Evolutionary conservation across 176 grass and related monocot genomes (phyloP).

Genomic region (Raddia guianensis): DNA sequence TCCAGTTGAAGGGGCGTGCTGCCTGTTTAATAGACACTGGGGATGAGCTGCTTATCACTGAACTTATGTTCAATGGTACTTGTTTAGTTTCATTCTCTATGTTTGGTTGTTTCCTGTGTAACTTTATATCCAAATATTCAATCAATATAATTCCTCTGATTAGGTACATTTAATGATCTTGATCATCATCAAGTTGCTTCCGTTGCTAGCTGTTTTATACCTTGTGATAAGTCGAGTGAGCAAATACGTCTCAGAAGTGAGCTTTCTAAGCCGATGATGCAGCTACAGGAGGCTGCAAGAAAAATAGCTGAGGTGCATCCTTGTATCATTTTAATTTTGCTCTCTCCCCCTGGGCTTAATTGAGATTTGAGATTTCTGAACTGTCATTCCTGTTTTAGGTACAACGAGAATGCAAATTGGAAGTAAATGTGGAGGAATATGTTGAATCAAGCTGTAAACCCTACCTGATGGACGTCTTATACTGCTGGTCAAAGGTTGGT

Average conservation of each 20-base stretch:
- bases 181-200: conserved; percentile 97
- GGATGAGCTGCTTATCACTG: conserved; percentile 96
- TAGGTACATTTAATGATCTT: conserved; percentile 97
- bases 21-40: conserved; percentile 98
- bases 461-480: conserved; percentile 95
- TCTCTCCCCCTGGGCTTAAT: conserved; percentile 18
- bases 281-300: conserved; percentile 96
- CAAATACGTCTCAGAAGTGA: conserved; percentile 94
- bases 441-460: conserved; percentile 86
- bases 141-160: conserved; percentile 26
- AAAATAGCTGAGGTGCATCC: conserved; percentile 90
- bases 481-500: conserved; percentile 98
- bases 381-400: conserved; percentile 59
- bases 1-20: conserved; percentile 93
- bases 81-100: background rate
- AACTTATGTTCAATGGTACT: conserved; percentile 98
- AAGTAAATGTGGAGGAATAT: conserved; percentile 94
- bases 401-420: conserved; percentile 98
- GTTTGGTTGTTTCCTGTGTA: background rate
- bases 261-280: conserved; percentile 83
- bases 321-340: conserved; percentile 34
- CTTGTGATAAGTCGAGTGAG: conserved; percentile 97
- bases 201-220: conserved; percentile 87
- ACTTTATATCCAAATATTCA: conserved; percentile 5
- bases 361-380: conserved; percentile 45